These are phyloP conservation scores for Nicotiana obtusifolia DNA, from an alignment of 257 asterid genomes.

Conservation along the genomic window DNA sequence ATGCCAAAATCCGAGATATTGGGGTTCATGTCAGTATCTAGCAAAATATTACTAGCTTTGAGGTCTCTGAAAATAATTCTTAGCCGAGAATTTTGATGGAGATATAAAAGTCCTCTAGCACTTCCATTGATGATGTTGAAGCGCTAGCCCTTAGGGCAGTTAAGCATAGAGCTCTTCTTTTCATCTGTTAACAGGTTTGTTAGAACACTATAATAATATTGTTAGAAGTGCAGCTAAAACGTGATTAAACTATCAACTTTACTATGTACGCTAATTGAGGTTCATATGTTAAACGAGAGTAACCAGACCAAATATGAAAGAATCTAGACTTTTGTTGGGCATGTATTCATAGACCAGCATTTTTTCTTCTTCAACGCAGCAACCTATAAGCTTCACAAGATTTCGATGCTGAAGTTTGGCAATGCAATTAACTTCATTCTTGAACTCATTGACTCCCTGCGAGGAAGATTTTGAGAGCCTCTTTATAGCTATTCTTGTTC, in stretches of 20 bases:
- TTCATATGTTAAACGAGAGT: neutral
- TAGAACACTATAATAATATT: neutral
- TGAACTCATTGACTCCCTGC: constrained; percentile 36
- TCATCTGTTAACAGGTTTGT: constrained; percentile 19
- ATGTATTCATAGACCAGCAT: constrained; percentile 4
- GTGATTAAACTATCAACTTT: neutral
- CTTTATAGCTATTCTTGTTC: constrained; percentile 33
- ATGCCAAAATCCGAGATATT: constrained; percentile 34
- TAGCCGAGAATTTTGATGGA: constrained; percentile 32
- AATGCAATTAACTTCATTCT: constrained; percentile 23
- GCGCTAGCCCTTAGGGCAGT: constrained; percentile 20
- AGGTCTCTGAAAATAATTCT: constrained; percentile 31
- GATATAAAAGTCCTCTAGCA: constrained; percentile 30
- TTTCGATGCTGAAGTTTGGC: constrained; percentile 12
- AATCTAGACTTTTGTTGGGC: constrained; percentile 24
- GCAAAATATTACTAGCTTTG: constrained; percentile 29
- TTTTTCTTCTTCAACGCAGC: constrained; percentile 27
- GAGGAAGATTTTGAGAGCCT: constrained; percentile 28
- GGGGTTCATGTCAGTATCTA: constrained; percentile 29
- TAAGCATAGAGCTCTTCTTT: neutral
- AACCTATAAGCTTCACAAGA: constrained; percentile 33
- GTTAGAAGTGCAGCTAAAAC: neutral
- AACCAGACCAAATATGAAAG: constrained; percentile 29
- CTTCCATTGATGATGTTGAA: constrained; percentile 28
- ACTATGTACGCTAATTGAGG: neutral